Evolutionary conservation across 2,329 filamentous ascomycete species (phyloP), one percentile per base, ranked within the genome.

Genomic region (Ophiostoma montium): DNA sequence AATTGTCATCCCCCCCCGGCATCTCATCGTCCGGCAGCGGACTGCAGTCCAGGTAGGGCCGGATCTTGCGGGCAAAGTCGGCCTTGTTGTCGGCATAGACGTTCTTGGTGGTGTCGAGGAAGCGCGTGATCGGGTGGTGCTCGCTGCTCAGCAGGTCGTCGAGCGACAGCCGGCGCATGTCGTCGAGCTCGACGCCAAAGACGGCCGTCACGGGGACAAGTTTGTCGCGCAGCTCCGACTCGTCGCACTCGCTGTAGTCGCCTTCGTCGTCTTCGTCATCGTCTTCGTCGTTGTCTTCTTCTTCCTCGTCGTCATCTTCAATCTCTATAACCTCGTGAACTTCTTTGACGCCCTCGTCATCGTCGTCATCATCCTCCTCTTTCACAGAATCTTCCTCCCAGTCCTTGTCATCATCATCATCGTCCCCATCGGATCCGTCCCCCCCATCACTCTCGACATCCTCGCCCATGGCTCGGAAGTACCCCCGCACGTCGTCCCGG

Each of bases 31-130:
- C 49, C 2, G 46, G 43, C 3, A 50, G 36, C 2, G 47, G 10
- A 13, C 46, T 50, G 41, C 52, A 48, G 27, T 53, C 52, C 1
- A 53, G 45, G 35, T 39, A 53, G 15, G 48, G 45, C 35, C 46
- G 43, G 16, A 53, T 47, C 9, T 35, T 32, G 1, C 8, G 18
- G 3, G 50, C 33, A 41, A 53, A 53, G 0, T 13, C 5, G 1
- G 35, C 33, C 4, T 23, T 19, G 5, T 35, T 19, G 7, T 23
- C 27, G 9, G 30, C 31, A 16, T 16, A 30, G 10, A 52, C 12
- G 2, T 33, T 10, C 23, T 44, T 38, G 3, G 27, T 39, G 2
- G 27, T 43, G 3, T 32, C 51, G 1, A 53, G 8, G 18, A 47
- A 19, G 13, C 27, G 31, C 10, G 19, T n/a, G 5, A 47, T 35